Base-by-base conservation (phyloP, 495 filamentous ascomycete species). In the Penicillium waksmanii region DNA sequence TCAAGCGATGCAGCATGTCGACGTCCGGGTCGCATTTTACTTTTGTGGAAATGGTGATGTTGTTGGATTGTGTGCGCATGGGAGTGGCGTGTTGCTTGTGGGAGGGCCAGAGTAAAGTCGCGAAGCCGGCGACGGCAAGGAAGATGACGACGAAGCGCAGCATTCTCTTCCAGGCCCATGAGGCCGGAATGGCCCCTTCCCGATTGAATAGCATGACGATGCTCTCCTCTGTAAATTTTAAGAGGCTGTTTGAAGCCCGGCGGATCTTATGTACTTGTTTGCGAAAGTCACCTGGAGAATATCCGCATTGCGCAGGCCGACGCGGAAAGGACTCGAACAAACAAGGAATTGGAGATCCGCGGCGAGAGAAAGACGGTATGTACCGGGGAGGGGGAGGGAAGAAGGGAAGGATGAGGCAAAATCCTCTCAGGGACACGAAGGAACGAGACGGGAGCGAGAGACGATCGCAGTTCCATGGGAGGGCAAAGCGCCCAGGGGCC, bases 81-180 rank as follows among this genome's bases (percentile, higher is more conserved):
- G 60, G 58, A 23, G 64, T 25, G 35, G 51, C 31, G 23, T 57
- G 40, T n/a, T 51, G 40, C n/a, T 65, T 63, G 46, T 67, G 31
- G 1, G 62, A 62, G 0, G 73, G 73, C 69, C 73, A 72, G 15
- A 75, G 63, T 31, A 77, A 48, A 25, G 65, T 27, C 15, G 57
- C 53, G 9, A 71, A 68, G 31, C 55, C 55, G n/a, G 57, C 33
- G 43, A 69, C 54, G 17, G 65, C 55, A n/a, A 69, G 13, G 19
- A 68, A 58, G n/a, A 60, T 54, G 43, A 69, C 48, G 4, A 57
- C 63, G 25, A 69, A 69, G 1, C 66, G 73, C 35, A 72, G 19
- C 8, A 76, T 56, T 51, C 71, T 74, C 60, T 72, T 79, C 70
- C 70, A 73, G 35, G 73, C 64, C 68, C 69, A 72, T 27, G 76